Evolutionary conservation across 2,329 filamentous ascomycete species (phyloP).

Genomic region (Trichoderma citrinoviride): DNA sequence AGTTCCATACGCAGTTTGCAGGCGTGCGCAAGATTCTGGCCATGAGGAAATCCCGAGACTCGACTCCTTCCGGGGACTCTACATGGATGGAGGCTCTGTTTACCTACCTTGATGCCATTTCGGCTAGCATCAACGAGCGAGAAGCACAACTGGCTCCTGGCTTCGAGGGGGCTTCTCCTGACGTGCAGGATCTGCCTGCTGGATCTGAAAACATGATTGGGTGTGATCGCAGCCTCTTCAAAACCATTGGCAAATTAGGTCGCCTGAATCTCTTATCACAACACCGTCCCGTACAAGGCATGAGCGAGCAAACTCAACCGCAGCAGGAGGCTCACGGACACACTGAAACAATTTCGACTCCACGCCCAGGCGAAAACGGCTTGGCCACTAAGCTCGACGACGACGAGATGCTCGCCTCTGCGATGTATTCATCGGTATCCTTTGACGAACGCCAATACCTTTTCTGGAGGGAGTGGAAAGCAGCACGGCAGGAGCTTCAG

Average conservation of each 20-base stretch:
- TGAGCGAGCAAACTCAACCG: slow-evolving; percentile 22
- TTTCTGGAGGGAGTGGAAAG: slow-evolving; percentile 89
- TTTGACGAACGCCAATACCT: slow-evolving; percentile 58
- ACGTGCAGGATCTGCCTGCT: slow-evolving; percentile 51
- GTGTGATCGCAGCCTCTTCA: slow-evolving; percentile 84
- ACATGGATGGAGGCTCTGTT: slow-evolving; percentile 92
- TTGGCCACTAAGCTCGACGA: slow-evolving; percentile 58
- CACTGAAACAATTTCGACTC: slow-evolving; percentile 33
- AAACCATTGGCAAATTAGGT: slow-evolving; percentile 77
- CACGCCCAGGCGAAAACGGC: slow-evolving; percentile 65
- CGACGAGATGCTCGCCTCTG: slow-evolving; percentile 49
- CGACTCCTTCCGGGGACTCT: slow-evolving; percentile 60
- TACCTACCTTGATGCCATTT: slow-evolving; percentile 92
- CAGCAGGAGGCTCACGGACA: slow-evolving; percentile 28
- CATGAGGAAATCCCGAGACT: slow-evolving; percentile 55
- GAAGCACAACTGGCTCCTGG: slow-evolving; percentile 75
- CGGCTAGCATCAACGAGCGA: slow-evolving; percentile 85
- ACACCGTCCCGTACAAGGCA: slow-evolving; percentile 52
- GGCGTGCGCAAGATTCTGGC: slow-evolving; percentile 87
- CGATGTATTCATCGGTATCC: slow-evolving; percentile 30
- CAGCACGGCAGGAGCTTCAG: slow-evolving; percentile 71
- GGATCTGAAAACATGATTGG: slow-evolving; percentile 82
- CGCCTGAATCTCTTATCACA: slow-evolving; percentile 83
- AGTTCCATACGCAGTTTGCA: slow-evolving; percentile 90
- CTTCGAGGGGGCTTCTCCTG: slow-evolving; percentile 56